Evolutionary conservation across 2,329 filamentous ascomycete species (phyloP), one percentile per base, ranked within the genome.

Genomic region (Taxawa tesnikishii): DNA sequence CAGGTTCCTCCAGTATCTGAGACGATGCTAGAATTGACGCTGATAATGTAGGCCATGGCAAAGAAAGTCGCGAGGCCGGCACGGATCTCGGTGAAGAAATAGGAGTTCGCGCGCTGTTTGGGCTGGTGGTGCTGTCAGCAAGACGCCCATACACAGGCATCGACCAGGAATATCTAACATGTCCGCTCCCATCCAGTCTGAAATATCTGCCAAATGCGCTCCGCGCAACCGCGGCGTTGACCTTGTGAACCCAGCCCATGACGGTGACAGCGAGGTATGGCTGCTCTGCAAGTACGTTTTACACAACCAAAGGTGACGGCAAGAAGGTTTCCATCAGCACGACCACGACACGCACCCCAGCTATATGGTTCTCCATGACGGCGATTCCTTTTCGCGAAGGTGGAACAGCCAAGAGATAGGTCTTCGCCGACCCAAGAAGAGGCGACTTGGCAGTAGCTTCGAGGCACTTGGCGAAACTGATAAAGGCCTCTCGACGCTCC

Each of bases 21-120:
- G 9, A 87, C 70, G 29, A 93, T 77, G 13, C 72, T 46, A 30
- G 47, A 36, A 70, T 90, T 62, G 37, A 67, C 62, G 44, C 71
- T 70, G 52, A 82, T 80, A 58, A 85, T 84, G 51, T 87, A 88
- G 10, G 81, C 79, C 82, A 85, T 84, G 32, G 59, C 59, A 40
- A 63, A 63, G 50, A 64, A 63, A 3, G 81, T 85, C 15, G 83
- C 82, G 23, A 92, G 60, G 29, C 84, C 84, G 37, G 81, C 84
- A 39, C 84, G 78, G 33, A 92, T 65, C 59, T 93, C 84, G 29
- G 83, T 92, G 47, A 83, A 74, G 62, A 92, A 92, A 45, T 69
- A 68, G 18, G 82, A 79, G 14, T 77, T 77, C 50, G 82, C 79
- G 32, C 82, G 74, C 54, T 83, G 77, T 45, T 66, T 71, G 42